Percentiles rank a stretch among this genome's conserved stretches.
These are phyloP conservation scores for Gnaphalium uliginosum DNA, from an alignment of 129 eudicot species.

Conservation along the genomic window DNA sequence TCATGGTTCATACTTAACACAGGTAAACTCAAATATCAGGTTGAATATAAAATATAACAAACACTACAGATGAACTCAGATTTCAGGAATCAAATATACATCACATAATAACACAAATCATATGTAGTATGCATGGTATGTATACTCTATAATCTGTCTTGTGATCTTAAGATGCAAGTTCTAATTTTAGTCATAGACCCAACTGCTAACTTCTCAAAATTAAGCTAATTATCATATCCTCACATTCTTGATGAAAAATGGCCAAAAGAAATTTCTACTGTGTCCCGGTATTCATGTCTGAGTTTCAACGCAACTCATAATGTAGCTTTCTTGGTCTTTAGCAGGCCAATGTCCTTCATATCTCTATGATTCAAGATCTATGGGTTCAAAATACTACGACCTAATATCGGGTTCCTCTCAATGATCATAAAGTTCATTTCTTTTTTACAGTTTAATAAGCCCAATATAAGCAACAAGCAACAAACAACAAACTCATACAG, in stretches of 20 bases:
- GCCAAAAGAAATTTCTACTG: background rate
- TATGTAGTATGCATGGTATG: background rate
- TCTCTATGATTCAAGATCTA: conserved; percentile 8
- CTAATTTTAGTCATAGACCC: too few species aligned
- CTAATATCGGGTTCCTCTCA: background rate
- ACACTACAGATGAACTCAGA: background rate
- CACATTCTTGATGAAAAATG: background rate
- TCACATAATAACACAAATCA: background rate
- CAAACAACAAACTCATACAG: background rate
- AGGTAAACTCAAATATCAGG: too few species aligned
- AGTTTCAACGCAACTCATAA: conserved; percentile 3
- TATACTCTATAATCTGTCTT: background rate
- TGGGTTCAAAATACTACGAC: background rate
- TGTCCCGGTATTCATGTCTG: background rate
- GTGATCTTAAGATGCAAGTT: background rate
- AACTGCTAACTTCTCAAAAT: background rate
- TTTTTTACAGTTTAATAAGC: background rate
- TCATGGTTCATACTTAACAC: background rate
- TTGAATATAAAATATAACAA: too few species aligned
- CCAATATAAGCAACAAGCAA: background rate
- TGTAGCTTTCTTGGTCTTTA: background rate
- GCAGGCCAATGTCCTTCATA: background rate
- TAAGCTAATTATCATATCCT: background rate
- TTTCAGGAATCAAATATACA: background rate
- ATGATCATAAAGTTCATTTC: background rate